Evolutionary conservation across 768 basidiomycete genomes (phyloP).

Genomic region (Cytidiella melzeri): DNA sequence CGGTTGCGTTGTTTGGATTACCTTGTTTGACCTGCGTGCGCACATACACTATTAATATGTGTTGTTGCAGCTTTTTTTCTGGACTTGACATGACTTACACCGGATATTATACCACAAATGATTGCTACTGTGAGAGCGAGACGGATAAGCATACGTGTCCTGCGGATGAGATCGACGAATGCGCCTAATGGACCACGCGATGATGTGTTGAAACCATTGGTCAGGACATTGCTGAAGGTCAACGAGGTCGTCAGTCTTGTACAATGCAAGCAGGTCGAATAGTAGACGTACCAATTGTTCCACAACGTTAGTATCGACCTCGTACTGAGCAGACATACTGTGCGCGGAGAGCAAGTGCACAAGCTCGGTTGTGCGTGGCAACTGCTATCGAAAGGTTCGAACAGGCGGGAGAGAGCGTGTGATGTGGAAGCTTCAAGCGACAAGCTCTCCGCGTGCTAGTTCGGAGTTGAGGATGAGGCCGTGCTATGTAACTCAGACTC

Average conservation of each 20-base stretch:
- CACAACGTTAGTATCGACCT: no score
- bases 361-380: no score
- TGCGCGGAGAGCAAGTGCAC: no score
- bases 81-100: conserved; percentile 9
- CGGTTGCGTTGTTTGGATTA: not conserved
- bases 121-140: conserved; percentile 19
- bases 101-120: conserved; percentile 22
- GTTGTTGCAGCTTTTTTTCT: not conserved
- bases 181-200: not conserved
- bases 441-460: no score
- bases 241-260: not conserved
- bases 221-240: not conserved
- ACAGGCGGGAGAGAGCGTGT: no score
- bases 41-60: no score
- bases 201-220: not conserved
- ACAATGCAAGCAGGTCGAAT: not conserved
- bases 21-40: not conserved
- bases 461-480: no score
- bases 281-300: conserved; percentile 25
- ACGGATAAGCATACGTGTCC: conserved; percentile 22
- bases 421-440: no score
- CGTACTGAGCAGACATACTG: no score
- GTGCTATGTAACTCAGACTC: no score
- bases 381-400: no score
- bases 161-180: conserved; percentile 9